Evolutionary conservation across 305 asterid species (phyloP), one percentile per base, ranked within the genome.

Genomic region (Plantago lanceolata): DNA sequence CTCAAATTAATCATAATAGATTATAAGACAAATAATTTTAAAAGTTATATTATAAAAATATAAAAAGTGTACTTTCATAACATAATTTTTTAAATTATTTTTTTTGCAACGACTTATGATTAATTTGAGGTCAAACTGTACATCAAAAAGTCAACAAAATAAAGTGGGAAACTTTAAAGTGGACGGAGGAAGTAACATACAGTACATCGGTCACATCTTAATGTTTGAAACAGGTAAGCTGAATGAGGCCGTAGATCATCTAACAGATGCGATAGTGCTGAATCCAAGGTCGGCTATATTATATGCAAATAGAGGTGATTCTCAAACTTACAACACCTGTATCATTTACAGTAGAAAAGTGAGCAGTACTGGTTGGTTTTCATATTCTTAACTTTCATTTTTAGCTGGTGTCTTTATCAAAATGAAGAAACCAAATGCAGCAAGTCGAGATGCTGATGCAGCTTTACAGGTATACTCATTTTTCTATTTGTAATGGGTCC

Each of bases 281-380:
- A 88, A 91, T 72, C 87, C 98, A 9, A 74, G 54, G 52, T 88
- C 92, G 11, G 85, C 95, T 61, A 84, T 86, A 58, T 54, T 83
- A 11, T 88, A 83, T 66, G 89, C 89, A 48, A 75, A 79, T 49
- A 77, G 96, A 81, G 95, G 98, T 88, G 61, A 71, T 60, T 60
- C 48, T 50, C 57, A 17, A n/a, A 54, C 59, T 3, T 53, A 53
- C 64, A 19, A 64, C 3, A 64, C 57, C 51, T 28, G 59, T 64
- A 20, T 54, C 55, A 59, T n/a, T 65, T 48, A 16, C 57, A 11
- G 13, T 35, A 24, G 40, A 17, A 12, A 44, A 33, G 48, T 3
- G 11, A 11, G 13, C 8, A 37, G 59, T 52, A 31, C 20, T 63
- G 61, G 53, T 44, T 62, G 49, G 19, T 75, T 4, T 26, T 73